These are phyloP conservation scores for Aureobasidium melanogenum DNA, from an alignment of 2,329 filamentous ascomycete genomes.

Conservation along the genomic window DNA sequence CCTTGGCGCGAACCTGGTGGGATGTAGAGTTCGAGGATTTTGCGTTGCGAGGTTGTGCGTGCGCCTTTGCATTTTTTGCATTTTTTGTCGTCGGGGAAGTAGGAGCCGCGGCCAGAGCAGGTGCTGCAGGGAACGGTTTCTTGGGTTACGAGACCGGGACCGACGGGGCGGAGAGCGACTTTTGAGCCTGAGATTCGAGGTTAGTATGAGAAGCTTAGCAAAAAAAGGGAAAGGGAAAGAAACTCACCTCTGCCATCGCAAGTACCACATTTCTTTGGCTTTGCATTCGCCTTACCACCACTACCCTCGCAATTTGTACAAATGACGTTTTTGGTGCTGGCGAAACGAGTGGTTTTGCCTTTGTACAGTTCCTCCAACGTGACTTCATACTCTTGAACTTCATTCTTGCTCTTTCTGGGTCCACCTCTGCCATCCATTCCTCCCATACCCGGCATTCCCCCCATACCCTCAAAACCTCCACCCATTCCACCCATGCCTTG, in stretches of 20 bases:
- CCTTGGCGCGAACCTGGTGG: constrained; percentile 71
- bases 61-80: constrained; percentile 99
- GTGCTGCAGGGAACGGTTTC: constrained; percentile 71
- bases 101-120: constrained; percentile 75
- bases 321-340: constrained; percentile 86
- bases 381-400: constrained; percentile 86
- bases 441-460: constrained; percentile 36
- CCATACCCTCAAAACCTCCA: constrained; percentile 47
- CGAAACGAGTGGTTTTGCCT: constrained; percentile 95
- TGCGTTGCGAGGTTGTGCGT: constrained; percentile 77
- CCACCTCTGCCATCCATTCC: constrained; percentile 24
- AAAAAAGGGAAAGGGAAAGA: neutral
- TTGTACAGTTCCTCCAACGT: constrained; percentile 94
- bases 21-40: constrained; percentile 93
- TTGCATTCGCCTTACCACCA: constrained; percentile 87
- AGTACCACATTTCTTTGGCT: constrained; percentile 69
- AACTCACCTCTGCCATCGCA: constrained; percentile 66
- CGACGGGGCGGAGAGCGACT: constrained; percentile 71
- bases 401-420: constrained; percentile 66
- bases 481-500: constrained; percentile 47
- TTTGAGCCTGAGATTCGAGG: constrained; percentile 46
- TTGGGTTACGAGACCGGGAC: constrained; percentile 76
- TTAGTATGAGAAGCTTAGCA: neutral
- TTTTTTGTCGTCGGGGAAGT: constrained; percentile 92
- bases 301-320: constrained; percentile 80